Evolutionary conservation across 306 rosid genomes (phyloP).

Genomic region (Cucumis melo): DNA sequence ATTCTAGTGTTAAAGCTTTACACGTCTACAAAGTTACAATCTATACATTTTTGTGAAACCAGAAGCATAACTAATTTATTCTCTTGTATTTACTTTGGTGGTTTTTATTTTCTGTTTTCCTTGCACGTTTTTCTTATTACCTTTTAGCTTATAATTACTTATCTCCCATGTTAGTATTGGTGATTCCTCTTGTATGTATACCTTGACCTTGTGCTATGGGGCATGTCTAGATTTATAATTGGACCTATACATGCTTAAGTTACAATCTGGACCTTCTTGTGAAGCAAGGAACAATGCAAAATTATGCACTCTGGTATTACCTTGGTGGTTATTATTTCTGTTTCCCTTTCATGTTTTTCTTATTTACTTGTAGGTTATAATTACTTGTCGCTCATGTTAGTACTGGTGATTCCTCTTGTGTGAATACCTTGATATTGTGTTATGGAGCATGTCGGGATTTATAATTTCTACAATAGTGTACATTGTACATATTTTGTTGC

Average conservation of each 20-base stretch:
- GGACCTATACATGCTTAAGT: background rate
- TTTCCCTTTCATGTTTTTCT: background rate
- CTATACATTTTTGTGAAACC: background rate
- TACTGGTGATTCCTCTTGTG: background rate
- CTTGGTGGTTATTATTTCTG: background rate
- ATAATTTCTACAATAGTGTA: background rate
- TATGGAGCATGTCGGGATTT: background rate
- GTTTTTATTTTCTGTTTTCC: background rate
- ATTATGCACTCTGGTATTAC: background rate
- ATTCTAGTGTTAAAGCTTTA: background rate
- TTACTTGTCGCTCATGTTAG: background rate
- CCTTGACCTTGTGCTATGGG: background rate
- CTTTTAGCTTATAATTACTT: background rate
- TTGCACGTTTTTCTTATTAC: background rate
- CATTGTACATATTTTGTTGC: background rate
- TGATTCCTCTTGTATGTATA: background rate
- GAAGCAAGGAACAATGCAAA: background rate
- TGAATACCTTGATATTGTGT: background rate
- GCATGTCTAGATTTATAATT: background rate
- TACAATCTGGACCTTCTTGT: background rate
- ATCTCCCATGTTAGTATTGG: background rate
- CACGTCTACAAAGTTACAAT: background rate
- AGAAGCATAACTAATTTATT: background rate
- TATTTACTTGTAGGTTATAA: background rate
- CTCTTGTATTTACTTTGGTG: background rate